Conservation (phyloP, 1,284 basidiomycete species). For the Fomitopsis schrenkii region DNA sequence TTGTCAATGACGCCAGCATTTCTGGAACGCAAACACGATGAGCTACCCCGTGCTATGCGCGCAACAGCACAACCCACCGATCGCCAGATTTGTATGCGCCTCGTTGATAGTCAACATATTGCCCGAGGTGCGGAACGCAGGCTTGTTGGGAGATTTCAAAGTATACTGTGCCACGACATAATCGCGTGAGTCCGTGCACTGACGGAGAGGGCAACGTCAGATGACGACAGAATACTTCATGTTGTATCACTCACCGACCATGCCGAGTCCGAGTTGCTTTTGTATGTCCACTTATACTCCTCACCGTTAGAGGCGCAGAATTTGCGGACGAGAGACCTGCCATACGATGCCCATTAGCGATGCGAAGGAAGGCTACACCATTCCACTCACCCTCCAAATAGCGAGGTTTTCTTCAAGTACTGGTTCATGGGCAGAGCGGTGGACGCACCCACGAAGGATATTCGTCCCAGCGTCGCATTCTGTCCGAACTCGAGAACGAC, state of each 20-base stretch:
- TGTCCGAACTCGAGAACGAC: slow-evolving; percentile 55
- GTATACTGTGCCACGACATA: slow-evolving; percentile 63
- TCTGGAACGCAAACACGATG: slow-evolving; percentile 34
- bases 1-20: slow-evolving; percentile 54
- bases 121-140: slow-evolving; percentile 58
- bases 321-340: slow-evolving; percentile 58
- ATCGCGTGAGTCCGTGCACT: slow-evolving; percentile 58
- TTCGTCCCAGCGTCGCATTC: slow-evolving; percentile 50
- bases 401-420: slow-evolving; percentile 55
- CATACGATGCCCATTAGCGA: slow-evolving; percentile 1
- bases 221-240: slow-evolving; percentile 5
- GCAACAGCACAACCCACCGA: slow-evolving; percentile 39
- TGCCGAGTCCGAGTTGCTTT: slow-evolving; percentile 50
- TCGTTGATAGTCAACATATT: slow-evolving; percentile 63
- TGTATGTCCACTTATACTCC: slow-evolving; percentile 63
- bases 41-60: background rate
- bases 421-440: slow-evolving; percentile 49
- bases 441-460: slow-evolving; percentile 43
- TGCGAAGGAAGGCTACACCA: background rate
- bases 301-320: slow-evolving; percentile 61
- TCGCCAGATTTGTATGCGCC: slow-evolving; percentile 45
- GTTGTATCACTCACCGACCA: slow-evolving; percentile 53
- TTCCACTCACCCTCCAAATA: slow-evolving; percentile 56
- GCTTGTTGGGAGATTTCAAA: slow-evolving; percentile 46
- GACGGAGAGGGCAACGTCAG: slow-evolving; percentile 1